Evolutionary conservation across 2,329 filamentous ascomycete species (phyloP), one percentile per base, ranked within the genome.

Genomic region (Alternaria alternata): DNA sequence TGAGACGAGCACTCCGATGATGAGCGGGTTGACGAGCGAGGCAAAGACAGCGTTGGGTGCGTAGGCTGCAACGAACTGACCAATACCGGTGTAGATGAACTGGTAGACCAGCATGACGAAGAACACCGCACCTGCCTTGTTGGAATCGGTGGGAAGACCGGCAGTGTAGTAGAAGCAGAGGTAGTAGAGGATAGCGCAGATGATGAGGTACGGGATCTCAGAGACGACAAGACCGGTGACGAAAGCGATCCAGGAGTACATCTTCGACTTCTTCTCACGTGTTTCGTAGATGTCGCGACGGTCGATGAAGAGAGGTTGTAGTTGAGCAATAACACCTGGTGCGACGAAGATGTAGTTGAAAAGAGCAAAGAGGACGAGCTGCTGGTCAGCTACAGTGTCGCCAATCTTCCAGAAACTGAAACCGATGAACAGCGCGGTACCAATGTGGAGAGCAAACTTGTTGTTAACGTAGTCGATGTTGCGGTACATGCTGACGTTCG

Each of bases 211-310:
- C 0, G 89, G 89, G 2, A 92, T 82, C 74, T 93, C 91, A 39
- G 90, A 88, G 1, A 91, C 58, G 54, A 93, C 86, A 67, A 91
- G 89, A 64, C 88, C 86, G 2, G 89, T 80, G 69, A 92, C 84
- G 75, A 93, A 93, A 1, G 85, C 87, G 64, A 86, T 83, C 90
- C 91, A 93, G 0, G 87, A 90, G 79, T 93, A 93, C 0, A 88
- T 84, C 70, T 92, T 91, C 68, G 85, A 87, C 3, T 89, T 85
- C 12, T 85, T 81, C 70, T 88, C 86, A 43, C 86, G 84, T 4
- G 83, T 84, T 72, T 88, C 85, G 74, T 86, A 88, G n/a, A 88
- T 70, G 18, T 77, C 72, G 30, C 73, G 72, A 28, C 69, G 65
- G 9, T 74, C 80, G 47, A 84, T 82, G 69, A 85, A 84, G 5